Evolutionary conservation across 2,329 filamentous ascomycete genomes (phyloP).

Genomic region (Pseudogymnoascus sp.): DNA sequence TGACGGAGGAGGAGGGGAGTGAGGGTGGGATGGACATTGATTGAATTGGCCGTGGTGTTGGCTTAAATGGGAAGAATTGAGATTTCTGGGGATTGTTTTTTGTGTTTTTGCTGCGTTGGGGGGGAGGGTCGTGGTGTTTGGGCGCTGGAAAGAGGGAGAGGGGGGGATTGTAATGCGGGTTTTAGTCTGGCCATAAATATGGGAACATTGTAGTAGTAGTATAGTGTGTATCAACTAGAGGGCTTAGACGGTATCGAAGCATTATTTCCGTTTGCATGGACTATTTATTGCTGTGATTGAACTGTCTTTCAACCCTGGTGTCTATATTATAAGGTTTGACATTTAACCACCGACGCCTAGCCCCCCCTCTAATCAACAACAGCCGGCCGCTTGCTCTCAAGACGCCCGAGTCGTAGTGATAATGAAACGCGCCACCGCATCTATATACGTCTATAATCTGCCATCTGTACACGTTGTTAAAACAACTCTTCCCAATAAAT

Average conservation of each 20-base stretch:
- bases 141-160: background rate
- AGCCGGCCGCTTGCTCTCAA: background rate
- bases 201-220: constrained; percentile 5
- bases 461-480: background rate
- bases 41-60: background rate
- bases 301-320: background rate
- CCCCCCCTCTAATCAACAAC: background rate
- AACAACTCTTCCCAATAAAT: background rate
- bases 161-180: constrained; percentile 1
- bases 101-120: background rate
- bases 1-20: constrained; percentile 27
- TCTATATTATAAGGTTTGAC: background rate
- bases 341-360: background rate
- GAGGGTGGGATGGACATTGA: constrained; percentile 26
- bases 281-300: background rate
- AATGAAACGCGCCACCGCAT: background rate
- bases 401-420: background rate
- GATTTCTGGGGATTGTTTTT: background rate
- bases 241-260: background rate
- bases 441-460: background rate
- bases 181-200: background rate
- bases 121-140: background rate
- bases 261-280: background rate
- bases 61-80: background rate
- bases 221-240: constrained; percentile 7